Conservation (phyloP, 108 stramenopile species). For the Pseudonitzschia multiseries region DNA sequence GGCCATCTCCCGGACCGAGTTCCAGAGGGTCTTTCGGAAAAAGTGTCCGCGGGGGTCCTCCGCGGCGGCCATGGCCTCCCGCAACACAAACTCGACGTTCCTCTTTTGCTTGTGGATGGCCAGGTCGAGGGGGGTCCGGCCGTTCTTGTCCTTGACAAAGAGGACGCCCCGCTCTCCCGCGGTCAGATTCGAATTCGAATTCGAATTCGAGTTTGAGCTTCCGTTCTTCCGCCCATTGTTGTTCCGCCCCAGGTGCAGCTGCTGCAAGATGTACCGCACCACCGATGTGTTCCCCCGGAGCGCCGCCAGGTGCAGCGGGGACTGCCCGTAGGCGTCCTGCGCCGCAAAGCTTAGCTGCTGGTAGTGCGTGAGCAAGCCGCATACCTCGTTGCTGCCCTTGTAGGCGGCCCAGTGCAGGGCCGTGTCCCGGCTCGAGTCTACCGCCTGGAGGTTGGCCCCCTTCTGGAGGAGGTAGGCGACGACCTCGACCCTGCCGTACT, state of each 20-base stretch:
- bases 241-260: constrained; percentile 10
- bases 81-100: constrained; percentile 59
- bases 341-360: constrained; percentile 28
- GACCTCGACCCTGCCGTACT: constrained; percentile 93
- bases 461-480: constrained; percentile 81
- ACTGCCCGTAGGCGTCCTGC: constrained; percentile 91
- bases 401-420: constrained; percentile 97
- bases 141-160: constrained; percentile 69
- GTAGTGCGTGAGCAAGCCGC: constrained; percentile 83
- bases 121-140: constrained; percentile 70
- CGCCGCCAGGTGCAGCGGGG: constrained; percentile 90
- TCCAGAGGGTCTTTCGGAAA: constrained; percentile 28
- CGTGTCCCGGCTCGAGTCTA: constrained; percentile 85
- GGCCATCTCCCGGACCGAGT: constrained; percentile 24
- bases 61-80: constrained; percentile 49
- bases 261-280: constrained; percentile 68
- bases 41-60: constrained; percentile 39
- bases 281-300: constrained; percentile 86
- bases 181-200: no score
- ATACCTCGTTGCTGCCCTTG: constrained; percentile 88
- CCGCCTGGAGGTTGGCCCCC: constrained; percentile 74
- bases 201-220: no score
- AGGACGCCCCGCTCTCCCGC: constrained; percentile 17
- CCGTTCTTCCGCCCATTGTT: no score
- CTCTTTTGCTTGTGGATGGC: constrained; percentile 80